Conservation (phyloP, 2,329 filamentous ascomycete genomes). For the Colletotrichum australisinense region DNA sequence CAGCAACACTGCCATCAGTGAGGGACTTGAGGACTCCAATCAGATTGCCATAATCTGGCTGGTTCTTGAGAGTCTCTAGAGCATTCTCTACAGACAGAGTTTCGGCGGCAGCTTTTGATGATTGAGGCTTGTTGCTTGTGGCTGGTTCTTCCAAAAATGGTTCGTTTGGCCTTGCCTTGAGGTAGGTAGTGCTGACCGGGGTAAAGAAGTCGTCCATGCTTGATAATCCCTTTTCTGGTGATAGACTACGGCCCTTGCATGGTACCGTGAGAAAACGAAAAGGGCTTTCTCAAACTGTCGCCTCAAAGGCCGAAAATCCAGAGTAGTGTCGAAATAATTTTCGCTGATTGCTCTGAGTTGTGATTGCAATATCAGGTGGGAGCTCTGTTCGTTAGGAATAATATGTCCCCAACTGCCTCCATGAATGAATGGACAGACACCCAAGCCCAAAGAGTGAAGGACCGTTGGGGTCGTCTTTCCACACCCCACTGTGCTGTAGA, state of each 20-base stretch:
- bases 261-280: neutral
- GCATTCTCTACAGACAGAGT: constrained; percentile 58
- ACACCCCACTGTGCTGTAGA: neutral
- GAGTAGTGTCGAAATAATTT: neutral
- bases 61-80: constrained; percentile 68
- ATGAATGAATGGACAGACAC: neutral
- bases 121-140: constrained; percentile 33
- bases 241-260: neutral
- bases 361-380: neutral
- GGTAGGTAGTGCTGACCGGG: constrained; percentile 64
- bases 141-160: constrained; percentile 52
- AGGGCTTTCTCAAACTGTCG: neutral
- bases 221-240: neutral
- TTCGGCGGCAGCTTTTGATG: constrained; percentile 1
- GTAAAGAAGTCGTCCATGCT: constrained; percentile 68
- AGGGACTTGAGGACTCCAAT: constrained; percentile 65
- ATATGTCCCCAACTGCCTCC: neutral
- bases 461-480: neutral
- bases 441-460: neutral
- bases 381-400: neutral
- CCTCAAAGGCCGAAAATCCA: neutral
- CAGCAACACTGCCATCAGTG: constrained; percentile 39
- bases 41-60: constrained; percentile 72
- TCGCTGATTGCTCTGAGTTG: neutral
- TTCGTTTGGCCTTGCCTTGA: constrained; percentile 50